These are phyloP conservation scores for Rhodocollybia butyracea DNA, from an alignment of 768 basidiomycete genomes.

Conservation along the genomic window DNA sequence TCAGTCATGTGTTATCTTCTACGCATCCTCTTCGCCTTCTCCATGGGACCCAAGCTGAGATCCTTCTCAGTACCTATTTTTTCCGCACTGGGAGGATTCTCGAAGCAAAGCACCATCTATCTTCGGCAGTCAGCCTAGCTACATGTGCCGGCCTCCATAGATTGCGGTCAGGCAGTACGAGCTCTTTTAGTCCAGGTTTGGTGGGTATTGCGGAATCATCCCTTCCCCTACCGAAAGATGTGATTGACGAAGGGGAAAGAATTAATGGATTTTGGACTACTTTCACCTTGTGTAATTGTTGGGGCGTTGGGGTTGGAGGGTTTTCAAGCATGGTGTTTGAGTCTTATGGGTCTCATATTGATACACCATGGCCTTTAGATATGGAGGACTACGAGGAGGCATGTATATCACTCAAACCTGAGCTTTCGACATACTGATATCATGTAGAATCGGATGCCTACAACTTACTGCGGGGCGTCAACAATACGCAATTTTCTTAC, in stretches of 20 bases:
- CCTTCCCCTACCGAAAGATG: conserved; percentile 3
- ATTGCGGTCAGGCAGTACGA: conserved; percentile 35
- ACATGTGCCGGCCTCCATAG: conserved; percentile 24
- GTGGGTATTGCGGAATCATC: conserved; percentile 37
- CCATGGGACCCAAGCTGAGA: conserved; percentile 32
- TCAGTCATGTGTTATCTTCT: conserved; percentile 7
- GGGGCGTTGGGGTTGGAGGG: conserved; percentile 27
- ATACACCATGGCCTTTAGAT: conserved; percentile 13
- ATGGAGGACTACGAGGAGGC: conserved; percentile 11
- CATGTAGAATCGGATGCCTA: background rate
- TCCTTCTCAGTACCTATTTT: conserved; percentile 43
- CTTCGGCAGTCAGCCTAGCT: conserved; percentile 30
- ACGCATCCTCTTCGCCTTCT: conserved; percentile 25
- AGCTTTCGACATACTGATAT: background rate
- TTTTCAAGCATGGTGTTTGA: conserved; percentile 16
- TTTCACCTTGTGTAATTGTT: conserved; percentile 28
- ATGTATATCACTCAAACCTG: conserved; percentile 4
- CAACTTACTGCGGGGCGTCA: conserved; percentile 23
- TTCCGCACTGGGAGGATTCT: conserved; percentile 35
- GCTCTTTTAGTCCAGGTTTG: conserved; percentile 34
- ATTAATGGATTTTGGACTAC: conserved; percentile 41
- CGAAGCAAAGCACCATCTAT: conserved; percentile 39
- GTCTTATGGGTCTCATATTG: conserved; percentile 1
- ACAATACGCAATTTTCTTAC: conserved; percentile 5
- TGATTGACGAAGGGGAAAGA: conserved; percentile 30